Percentiles rank a stretch among this genome's conserved stretches.
Conservation (phyloP, 306 rosid species). For the Neltuma alba region DNA sequence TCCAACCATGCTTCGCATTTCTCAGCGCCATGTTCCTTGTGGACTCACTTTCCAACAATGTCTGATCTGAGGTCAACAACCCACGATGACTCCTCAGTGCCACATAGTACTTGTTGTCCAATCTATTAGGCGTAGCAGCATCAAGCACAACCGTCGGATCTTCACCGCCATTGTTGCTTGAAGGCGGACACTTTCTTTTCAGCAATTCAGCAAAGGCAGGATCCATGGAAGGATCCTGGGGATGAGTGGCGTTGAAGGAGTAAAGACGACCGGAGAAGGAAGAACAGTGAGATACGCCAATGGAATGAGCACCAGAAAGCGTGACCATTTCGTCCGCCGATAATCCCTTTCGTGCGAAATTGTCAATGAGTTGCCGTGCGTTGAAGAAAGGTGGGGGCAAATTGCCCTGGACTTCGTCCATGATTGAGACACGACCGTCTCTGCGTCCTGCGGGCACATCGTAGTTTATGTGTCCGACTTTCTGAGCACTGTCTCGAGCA, state of each 20-base stretch:
- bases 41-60: constrained; percentile 20
- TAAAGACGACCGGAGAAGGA: constrained; percentile 5
- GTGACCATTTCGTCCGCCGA: constrained; percentile 2
- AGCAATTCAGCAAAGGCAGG: neutral
- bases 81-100: constrained; percentile 37
- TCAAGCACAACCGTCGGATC: neutral
- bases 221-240: neutral
- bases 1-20: constrained; percentile 32
- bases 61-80: constrained; percentile 47
- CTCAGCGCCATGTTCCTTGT: constrained; percentile 34
- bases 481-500: neutral
- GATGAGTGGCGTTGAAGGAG: neutral
- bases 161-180: neutral
- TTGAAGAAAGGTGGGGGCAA: neutral
- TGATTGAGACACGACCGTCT: neutral
- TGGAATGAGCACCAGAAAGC: neutral
- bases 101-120: constrained; percentile 45
- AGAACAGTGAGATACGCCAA: neutral
- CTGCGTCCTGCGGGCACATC: neutral
- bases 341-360: neutral
- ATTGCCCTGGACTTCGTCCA: neutral
- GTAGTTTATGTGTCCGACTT: neutral
- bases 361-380: neutral
- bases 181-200: neutral
- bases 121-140: constrained; percentile 7